A percentile compares a stretch with the other conserved stretches of the same genome.
Evolutionary conservation across 768 basidiomycete genomes (phyloP).

Genomic region (Kwoniella sp.): DNA sequence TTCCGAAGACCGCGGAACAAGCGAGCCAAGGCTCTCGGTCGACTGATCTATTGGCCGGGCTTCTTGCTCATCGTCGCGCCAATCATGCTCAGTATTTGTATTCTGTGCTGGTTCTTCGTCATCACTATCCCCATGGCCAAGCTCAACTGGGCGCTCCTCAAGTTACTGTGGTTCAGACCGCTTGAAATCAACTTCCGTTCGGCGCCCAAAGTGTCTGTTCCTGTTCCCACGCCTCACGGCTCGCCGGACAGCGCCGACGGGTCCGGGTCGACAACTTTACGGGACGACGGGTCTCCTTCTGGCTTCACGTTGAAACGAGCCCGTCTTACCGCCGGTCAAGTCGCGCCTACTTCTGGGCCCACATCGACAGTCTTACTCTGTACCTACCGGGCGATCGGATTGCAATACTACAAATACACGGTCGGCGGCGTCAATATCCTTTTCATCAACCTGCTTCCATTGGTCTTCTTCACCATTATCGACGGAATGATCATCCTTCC

Average conservation of each 20-base stretch:
- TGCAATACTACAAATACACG: conserved; percentile 98
- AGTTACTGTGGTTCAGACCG: conserved; percentile 75
- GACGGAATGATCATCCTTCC: conserved; percentile 82
- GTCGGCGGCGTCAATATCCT: conserved; percentile 97
- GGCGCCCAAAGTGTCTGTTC: conserved; percentile 68
- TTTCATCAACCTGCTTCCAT: conserved; percentile 88
- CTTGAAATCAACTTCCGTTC: conserved; percentile 88
- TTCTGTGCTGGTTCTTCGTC: conserved; percentile 92
- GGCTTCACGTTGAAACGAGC: conserved; percentile 66
- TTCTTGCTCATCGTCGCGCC: conserved; percentile 81
- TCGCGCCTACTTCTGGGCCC: conserved; percentile 74
- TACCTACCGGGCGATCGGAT: conserved; percentile 85
- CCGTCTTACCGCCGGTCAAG: conserved; percentile 80
- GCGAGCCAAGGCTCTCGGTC: conserved; percentile 61
- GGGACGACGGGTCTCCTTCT: conserved; percentile 57
- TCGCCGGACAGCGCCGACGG: conserved; percentile 21
- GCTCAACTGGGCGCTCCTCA: conserved; percentile 90
- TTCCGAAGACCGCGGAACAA: conserved; percentile 47
- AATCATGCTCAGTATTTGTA: conserved; percentile 79
- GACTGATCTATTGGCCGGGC: conserved; percentile 76
- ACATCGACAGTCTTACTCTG: conserved; percentile 88
- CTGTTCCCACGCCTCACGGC: conserved; percentile 39
- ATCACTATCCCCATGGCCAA: conserved; percentile 98
- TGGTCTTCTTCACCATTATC: conserved; percentile 95
- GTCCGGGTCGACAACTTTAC: conserved; percentile 31